A percentile compares a stretch with the other conserved stretches of the same genome.
phyloP scores from a whole-genome alignment of 371 early-diverging fungal species.

The Blastocladiella emersonii region DNA sequence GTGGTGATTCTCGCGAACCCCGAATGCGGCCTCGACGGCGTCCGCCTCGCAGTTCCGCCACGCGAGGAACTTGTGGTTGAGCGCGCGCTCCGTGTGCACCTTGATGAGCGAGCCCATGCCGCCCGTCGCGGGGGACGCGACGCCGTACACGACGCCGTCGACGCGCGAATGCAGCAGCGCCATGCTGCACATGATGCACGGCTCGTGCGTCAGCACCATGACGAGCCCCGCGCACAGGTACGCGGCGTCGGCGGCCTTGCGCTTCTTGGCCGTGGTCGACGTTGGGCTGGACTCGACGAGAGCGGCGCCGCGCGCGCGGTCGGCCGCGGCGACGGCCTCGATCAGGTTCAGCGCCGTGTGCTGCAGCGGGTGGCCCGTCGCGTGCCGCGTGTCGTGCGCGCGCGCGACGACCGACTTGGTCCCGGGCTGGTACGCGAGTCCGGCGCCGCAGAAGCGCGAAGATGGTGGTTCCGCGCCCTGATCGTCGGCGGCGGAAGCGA shows the following conservation, averaged over 20 bases:
- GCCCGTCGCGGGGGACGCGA: not conserved
- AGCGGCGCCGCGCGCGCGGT: not conserved
- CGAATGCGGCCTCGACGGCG: no score
- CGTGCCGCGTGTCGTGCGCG: not conserved
- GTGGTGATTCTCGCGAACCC: no score
- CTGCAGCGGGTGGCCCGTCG: not conserved
- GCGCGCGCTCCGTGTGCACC: conserved; percentile 5
- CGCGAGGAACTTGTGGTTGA: conserved; percentile 6
- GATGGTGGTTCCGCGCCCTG: not conserved
- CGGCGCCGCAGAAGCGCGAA: not conserved
- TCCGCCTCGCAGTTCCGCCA: not conserved
- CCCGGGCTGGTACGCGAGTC: not conserved
- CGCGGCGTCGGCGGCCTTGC: not conserved
- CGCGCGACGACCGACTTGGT: not conserved
- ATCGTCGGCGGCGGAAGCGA: no score
- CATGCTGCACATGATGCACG: conserved; percentile 8
- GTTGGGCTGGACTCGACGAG: not conserved
- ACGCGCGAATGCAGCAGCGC: conserved; percentile 6
- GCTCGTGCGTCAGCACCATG: conserved; percentile 8
- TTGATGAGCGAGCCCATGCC: conserved; percentile 1
- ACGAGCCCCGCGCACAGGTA: conserved; percentile 5
- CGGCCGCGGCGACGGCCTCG: not conserved
- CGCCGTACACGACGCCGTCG: not conserved
- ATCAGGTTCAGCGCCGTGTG: conserved; percentile 5
- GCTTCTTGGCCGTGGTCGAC: not conserved